Conservation (phyloP, 163 green algal genomes). For the Scenedesmus sp. region DNA sequence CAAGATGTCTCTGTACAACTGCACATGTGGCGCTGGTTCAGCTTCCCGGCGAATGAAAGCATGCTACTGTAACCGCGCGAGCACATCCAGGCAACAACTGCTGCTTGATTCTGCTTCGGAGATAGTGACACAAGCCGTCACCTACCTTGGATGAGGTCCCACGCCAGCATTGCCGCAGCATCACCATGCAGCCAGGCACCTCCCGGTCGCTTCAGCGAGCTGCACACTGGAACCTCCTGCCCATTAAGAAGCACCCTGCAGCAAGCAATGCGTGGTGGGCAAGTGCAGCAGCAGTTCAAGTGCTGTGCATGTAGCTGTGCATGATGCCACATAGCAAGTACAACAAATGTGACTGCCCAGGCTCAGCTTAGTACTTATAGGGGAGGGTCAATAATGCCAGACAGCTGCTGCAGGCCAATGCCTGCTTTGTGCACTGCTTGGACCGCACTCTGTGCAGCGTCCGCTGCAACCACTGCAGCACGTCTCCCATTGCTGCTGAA, state of each 20-base stretch:
- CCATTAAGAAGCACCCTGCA: not conserved
- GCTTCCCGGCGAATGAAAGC: too few species aligned
- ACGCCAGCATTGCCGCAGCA: slow-evolving; percentile 7
- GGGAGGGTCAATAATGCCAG: not conserved
- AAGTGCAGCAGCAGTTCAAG: not conserved
- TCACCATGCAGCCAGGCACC: not conserved
- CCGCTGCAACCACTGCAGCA: too few species aligned
- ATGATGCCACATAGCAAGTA: not conserved
- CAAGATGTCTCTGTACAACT: not conserved
- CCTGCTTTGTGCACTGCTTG: too few species aligned
- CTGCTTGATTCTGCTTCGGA: too few species aligned
- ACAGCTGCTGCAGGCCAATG: too few species aligned
- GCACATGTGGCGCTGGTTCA: too few species aligned
- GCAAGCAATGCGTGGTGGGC: not conserved
- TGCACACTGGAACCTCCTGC: not conserved
- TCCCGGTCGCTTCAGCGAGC: not conserved
- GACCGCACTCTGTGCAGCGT: not conserved
- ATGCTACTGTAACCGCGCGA: too few species aligned
- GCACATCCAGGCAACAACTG: too few species aligned
- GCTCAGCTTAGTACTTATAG: not conserved
- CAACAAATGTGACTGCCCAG: not conserved
- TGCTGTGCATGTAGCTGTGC: not conserved
- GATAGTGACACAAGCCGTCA: not conserved
- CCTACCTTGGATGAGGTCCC: not conserved
- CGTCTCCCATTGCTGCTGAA: not conserved